Evolutionary conservation across 148 eudicot species (phyloP).

Genomic region (Agrostemma githago): DNA sequence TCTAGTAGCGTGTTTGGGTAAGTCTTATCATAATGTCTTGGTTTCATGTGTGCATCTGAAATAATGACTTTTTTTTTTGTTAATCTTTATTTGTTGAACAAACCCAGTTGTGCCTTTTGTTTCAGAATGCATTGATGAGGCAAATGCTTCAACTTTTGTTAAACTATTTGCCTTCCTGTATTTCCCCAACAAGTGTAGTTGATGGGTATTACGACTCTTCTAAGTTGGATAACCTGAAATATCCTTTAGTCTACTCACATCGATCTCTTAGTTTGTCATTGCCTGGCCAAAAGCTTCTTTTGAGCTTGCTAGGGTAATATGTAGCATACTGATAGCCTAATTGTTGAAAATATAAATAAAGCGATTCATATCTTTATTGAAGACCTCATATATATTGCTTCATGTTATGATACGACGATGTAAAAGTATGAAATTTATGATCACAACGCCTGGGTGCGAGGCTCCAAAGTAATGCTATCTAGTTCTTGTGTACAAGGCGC

Average conservation of each 20-base stretch:
- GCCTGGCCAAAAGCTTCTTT: not conserved
- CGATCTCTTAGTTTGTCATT: not conserved
- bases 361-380: not conserved
- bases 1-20: slow-evolving; percentile 95
- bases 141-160: not conserved
- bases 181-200: not conserved
- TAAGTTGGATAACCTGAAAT: not conserved
- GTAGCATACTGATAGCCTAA: not conserved
- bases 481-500: too few relatives aligned
- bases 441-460: not conserved
- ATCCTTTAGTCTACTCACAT: not conserved
- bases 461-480: too few relatives aligned
- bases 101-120: not conserved
- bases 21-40: slow-evolving; percentile 21
- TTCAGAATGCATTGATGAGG: not conserved
- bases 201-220: not conserved
- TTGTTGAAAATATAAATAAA: not conserved
- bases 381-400: not conserved
- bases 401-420: not conserved
- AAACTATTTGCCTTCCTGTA: not conserved
- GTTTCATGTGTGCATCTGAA: slow-evolving; percentile 10
- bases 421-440: not conserved
- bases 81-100: not conserved
- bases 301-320: not conserved
- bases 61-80: not conserved